These are phyloP conservation scores for Tylopilus felleus DNA, from an alignment of 768 basidiomycete species.

Conservation along the genomic window DNA sequence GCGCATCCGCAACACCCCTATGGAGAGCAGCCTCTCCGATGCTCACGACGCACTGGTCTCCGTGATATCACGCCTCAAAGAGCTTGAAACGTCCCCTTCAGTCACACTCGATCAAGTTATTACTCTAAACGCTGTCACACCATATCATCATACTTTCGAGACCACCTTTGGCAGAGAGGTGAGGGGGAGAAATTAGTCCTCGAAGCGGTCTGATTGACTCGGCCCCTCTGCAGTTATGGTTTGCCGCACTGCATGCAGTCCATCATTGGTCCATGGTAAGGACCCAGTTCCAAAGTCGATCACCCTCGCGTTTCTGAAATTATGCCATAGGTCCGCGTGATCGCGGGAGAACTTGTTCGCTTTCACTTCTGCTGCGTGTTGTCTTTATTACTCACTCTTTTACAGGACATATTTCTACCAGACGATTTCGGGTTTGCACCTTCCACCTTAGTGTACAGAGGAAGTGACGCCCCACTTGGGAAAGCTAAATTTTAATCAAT, in stretches of 20 bases:
- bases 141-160: slow-evolving; percentile 67
- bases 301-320: slow-evolving; percentile 7
- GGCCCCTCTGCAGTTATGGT: slow-evolving; percentile 62
- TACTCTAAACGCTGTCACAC: slow-evolving; percentile 77
- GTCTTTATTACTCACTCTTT: slow-evolving; percentile 8
- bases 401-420: slow-evolving; percentile 60
- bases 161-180: slow-evolving; percentile 86
- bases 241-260: slow-evolving; percentile 79
- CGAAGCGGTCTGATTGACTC: background rate
- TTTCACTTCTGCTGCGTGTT: background rate
- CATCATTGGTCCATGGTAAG: slow-evolving; percentile 90
- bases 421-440: slow-evolving; percentile 86
- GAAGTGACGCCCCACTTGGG: slow-evolving; percentile 59
- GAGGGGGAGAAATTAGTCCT: slow-evolving; percentile 12
- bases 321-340: slow-evolving; percentile 64
- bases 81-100: slow-evolving; percentile 40
- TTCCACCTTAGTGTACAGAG: slow-evolving; percentile 75
- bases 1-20: slow-evolving; percentile 74
- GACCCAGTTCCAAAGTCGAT: background rate
- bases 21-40: slow-evolving; percentile 65
- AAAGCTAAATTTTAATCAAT: slow-evolving; percentile 55
- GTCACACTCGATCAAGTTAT: slow-evolving; percentile 54
- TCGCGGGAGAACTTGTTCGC: slow-evolving; percentile 77
- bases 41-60: slow-evolving; percentile 57
- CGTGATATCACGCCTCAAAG: slow-evolving; percentile 54